Evolutionary conservation across 495 filamentous ascomycete species (phyloP), one percentile per base, ranked within the genome.

Genomic region (Terfezia claveryi): DNA sequence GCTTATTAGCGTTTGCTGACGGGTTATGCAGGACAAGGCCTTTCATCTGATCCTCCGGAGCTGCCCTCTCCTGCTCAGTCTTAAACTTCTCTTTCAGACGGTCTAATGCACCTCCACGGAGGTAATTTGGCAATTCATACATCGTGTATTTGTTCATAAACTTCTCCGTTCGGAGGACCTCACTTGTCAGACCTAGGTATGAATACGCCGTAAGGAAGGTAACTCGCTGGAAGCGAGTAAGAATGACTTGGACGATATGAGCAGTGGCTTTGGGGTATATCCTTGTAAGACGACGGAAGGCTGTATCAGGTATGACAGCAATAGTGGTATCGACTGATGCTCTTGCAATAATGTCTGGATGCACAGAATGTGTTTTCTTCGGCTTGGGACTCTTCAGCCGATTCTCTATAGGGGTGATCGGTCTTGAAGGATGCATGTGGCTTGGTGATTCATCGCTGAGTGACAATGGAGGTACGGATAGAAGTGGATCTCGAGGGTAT

Each of bases 251-350:
- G 2, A 98, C 86, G 58, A 98, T 95, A 65, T 98, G 91, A 7
- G 92, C 84, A 10, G 91, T 94, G 4, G 91, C 91, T 69, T 87
- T 88, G 8, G 91, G 91, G 64, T 95, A 98, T 20, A 95, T 81
- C 58, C 83, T 74, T n/a, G 93, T 98, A 38, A 98, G 71, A 9
- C 91, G 82, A 55, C 86, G 79, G 66, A 98, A 98, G 4, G 91
- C 91, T 60, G 85, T 91, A 6, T 89, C 92, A 4, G 91, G 91
- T 59, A 98, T 96, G 62, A 98, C 91, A 14, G 91, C 91, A 68
- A 98, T 95, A 0, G 92, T 98, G 0, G 89, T 96, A 65, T 98
- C 91, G 20, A 92, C 85, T 37, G 86, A 93, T n/a, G 91, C 91
- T 59, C 91, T 78, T 9, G 87, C 91, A 56, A 96, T 86, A 60